Base-by-base conservation (phyloP, 148 eudicot genomes). In the Rhododendron vialii region DNA sequence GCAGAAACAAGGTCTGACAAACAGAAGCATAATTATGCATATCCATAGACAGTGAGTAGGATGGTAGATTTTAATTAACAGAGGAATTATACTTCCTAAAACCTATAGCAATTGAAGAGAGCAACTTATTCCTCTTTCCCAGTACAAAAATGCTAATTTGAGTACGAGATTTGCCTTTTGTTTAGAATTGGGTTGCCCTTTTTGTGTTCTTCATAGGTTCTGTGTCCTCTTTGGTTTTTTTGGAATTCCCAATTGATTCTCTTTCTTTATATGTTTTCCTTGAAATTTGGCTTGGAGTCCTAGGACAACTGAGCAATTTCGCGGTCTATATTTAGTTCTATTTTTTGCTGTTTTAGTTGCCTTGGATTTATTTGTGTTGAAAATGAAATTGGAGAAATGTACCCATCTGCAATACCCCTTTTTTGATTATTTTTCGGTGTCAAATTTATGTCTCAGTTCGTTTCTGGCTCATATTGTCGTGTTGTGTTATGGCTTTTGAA, bases 301-400 rank as follows among this genome's bases (percentile, higher is more conserved):
- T 69, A 48, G 71, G 84, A 43, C 20, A 36, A 80, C 65, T 69
- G 67, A 22, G 69, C 83, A 80, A 47, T 81, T 86, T 50, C 36
- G 24, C 38, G 20, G 53, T 48, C 33, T 26, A 45, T 50, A n/a
- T 3, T 2, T 48, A 5, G 20, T 82, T 43, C 69, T 10, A 48
- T 81, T 50, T 80, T n/a, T n/a, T n/a, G 81, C 35, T 71, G 55
- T 51, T 53, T 15, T 13, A 7, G 36, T 83, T 81, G 13, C 53
- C 41, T 83, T 84, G 79, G 78, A 73, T 41, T 65, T 71, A 30
- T 73, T 84, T 69, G 7, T 28, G 59, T 65, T 73, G 28, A 73
- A 38, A 84, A 48, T 71, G 43, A 83, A 69, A 81, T 28, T 80
- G 65, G 65, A 80, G 35, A 80, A 80, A 14, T 80, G 83, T 51